Base-by-base conservation (phyloP, 2,329 filamentous ascomycete species). In the Atkinsonella texensis region DNA sequence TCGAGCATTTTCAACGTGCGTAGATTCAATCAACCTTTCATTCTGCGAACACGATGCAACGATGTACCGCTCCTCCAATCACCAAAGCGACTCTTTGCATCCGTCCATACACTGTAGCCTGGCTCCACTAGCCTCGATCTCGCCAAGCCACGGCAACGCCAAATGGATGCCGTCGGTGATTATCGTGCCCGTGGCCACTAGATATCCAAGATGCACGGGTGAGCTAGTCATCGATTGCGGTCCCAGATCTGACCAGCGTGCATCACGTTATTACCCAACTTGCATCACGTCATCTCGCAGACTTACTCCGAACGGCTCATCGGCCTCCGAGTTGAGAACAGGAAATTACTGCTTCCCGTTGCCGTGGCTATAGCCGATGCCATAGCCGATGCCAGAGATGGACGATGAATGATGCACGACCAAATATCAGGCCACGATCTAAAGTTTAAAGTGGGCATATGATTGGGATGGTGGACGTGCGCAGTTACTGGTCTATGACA, bases 71-170 rank as follows among this genome's bases (percentile, higher is more conserved):
- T 40, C 38, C n/a, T 4, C 12, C 40, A 11, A 9, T 15, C 17
- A 42, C 15, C 10, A 17, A 47, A 31, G 48, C 48, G 32, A 12
- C 32, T 33, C 32, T 33, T 33, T 6, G 7, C 32, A n/a, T n/a
- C 32, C 33, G 33, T 11, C 3, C 35, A 7, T 18, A 32, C 18
- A 31, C 18, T 32, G 44, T 47, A 18, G 43, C 51, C 48, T 40
- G 44, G 32, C 47, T 31, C 51, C 48, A 40, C 51, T 42, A 53
- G 6, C 35, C 17, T 35, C 46, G 15, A 46, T 49, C 35, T 35
- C 42, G 48, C 43, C 43, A 32, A 46, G 43, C 43, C 33, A 23
- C 18, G 7, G 7, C 32, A 45, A 35, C 46, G 8, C 44, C 31
- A 38, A 20, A 18, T 31, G 45, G 41, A 51, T 48, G 33, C 49